A percentile compares a stretch with the other conserved stretches of the same genome.
Conservation (phyloP, 345 rosid genomes). For the Salix brachista region DNA sequence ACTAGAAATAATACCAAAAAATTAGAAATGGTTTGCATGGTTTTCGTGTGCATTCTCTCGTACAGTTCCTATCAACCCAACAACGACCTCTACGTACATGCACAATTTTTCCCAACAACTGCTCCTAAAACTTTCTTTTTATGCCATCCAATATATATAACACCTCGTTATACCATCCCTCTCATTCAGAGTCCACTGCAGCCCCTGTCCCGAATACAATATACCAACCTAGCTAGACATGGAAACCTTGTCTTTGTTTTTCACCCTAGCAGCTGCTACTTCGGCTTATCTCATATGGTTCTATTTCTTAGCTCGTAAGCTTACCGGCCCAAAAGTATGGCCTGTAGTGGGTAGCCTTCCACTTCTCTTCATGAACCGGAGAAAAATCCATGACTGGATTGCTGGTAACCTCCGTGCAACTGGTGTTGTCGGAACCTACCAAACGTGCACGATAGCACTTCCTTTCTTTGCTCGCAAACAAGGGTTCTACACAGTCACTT, state of each 20-base stretch:
- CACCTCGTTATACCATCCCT: not conserved
- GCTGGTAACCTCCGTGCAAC: conserved; percentile 61
- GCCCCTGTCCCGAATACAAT: not conserved
- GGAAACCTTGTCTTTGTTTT: conserved; percentile 38
- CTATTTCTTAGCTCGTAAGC: conserved; percentile 50
- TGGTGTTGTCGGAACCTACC: conserved; percentile 67
- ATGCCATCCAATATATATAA: conserved; percentile 26
- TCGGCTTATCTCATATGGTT: conserved; percentile 70
- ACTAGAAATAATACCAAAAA: not conserved
- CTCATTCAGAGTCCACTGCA: not conserved
- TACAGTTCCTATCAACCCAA: conserved; percentile 47
- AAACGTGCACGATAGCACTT: conserved; percentile 63
- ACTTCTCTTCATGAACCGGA: conserved; percentile 47
- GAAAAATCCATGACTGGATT: conserved; percentile 74
- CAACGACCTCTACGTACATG: conserved; percentile 1
- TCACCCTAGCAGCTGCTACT: conserved; percentile 32
- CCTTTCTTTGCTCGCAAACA: conserved; percentile 68
- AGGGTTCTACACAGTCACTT: conserved; percentile 84
- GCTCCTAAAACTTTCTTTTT: conserved; percentile 48
- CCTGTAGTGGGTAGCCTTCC: conserved; percentile 83
- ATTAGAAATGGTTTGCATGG: conserved; percentile 1
- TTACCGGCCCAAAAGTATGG: conserved; percentile 66
- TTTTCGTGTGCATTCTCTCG: conserved; percentile 30
- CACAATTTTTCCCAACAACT: conserved; percentile 58
- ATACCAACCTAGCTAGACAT: conserved; percentile 19